These are phyloP conservation scores for Geotrichum siamense DNA, from an alignment of 1,139 yeast genomes.

Conservation along the genomic window DNA sequence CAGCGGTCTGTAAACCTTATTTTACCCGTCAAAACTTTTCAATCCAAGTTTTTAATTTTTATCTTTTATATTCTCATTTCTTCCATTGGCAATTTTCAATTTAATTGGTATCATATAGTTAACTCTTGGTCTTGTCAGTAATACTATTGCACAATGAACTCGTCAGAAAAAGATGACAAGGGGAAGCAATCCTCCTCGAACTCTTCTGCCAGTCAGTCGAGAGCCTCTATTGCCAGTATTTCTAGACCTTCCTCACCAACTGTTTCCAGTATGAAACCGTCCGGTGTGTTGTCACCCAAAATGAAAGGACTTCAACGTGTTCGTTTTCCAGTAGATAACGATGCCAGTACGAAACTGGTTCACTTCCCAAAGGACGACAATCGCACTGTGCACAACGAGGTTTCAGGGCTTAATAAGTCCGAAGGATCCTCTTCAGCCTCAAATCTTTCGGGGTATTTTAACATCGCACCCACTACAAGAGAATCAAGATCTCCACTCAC, in stretches of 20 bases:
- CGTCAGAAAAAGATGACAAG: too few relatives aligned
- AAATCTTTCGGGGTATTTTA: conserved; percentile 1
- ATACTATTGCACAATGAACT: too few relatives aligned
- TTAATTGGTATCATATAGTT: too few relatives aligned
- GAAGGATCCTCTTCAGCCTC: neutral
- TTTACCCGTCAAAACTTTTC: too few relatives aligned
- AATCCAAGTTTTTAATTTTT: too few relatives aligned
- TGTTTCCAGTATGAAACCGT: conserved; percentile 1
- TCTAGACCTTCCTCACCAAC: conserved; percentile 5
- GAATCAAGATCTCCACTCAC: conserved; percentile 4
- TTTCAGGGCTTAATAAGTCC: conserved; percentile 1
- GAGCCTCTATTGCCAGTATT: conserved; percentile 1
- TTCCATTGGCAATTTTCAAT: too few relatives aligned
- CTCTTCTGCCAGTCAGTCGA: neutral
- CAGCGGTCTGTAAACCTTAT: too few relatives aligned
- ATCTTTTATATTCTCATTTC: too few relatives aligned
- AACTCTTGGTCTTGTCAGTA: too few relatives aligned
- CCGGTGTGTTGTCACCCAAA: conserved; percentile 6
- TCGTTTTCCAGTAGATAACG: conserved; percentile 30
- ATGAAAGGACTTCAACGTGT: conserved; percentile 24
- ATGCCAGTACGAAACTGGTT: conserved; percentile 24
- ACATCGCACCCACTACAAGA: neutral
- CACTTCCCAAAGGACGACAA: conserved; percentile 26
- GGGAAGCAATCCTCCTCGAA: too few relatives aligned
- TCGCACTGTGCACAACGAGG: conserved; percentile 2